phyloP scores from a whole-genome alignment of 495 filamentous ascomycete genomes.

The Lasiosphaeria ovina region DNA sequence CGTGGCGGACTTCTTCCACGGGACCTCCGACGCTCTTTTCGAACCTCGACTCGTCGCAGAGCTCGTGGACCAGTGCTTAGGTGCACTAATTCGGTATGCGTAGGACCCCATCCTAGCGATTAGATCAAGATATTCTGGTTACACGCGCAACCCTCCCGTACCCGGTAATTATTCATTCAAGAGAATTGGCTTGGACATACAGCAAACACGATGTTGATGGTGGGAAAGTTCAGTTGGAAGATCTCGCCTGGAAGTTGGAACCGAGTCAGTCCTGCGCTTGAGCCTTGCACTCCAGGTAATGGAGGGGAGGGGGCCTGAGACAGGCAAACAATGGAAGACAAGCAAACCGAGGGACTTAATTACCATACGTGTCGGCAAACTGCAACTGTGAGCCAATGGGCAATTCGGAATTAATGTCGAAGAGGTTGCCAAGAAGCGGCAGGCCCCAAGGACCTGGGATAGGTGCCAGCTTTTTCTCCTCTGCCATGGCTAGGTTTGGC shows the following conservation, averaged over 20 bases:
- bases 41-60: constrained; percentile 68
- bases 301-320: too few species aligned
- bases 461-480: neutral
- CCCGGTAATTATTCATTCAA: too few species aligned
- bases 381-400: constrained; percentile 52
- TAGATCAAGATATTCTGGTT: too few species aligned
- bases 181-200: constrained; percentile 6
- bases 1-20: constrained; percentile 54
- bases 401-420: constrained; percentile 52
- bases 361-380: constrained; percentile 56
- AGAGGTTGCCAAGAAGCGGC: constrained; percentile 59
- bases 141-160: too few species aligned
- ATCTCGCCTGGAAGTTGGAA: constrained; percentile 10
- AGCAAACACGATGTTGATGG: constrained; percentile 14
- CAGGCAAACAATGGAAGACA: too few species aligned
- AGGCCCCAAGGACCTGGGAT: constrained; percentile 58
- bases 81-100: neutral
- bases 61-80: constrained; percentile 60
- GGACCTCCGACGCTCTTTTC: constrained; percentile 47
- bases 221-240: constrained; percentile 19
- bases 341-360: too few species aligned
- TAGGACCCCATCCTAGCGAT: too few species aligned
- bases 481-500: too few species aligned
- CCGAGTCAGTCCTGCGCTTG: too few species aligned
- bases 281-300: too few species aligned